Evolutionary conservation across 1,139 yeast species (phyloP), one percentile per base, ranked within the genome.

Genomic region (Candida sp.): DNA sequence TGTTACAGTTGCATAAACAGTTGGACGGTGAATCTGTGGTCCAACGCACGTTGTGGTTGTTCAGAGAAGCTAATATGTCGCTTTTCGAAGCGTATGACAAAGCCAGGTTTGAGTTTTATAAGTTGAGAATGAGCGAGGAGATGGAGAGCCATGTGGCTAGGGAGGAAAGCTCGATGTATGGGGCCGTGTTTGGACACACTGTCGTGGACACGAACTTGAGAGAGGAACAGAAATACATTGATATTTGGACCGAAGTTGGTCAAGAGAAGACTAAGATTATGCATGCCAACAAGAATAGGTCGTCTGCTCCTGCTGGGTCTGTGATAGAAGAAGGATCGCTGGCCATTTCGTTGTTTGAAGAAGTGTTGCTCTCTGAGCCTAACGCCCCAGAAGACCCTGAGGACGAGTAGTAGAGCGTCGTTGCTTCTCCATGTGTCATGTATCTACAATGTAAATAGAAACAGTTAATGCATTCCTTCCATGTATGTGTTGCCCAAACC

Each of bases 11-110:
- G 42, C 73, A 79, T 49, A 87, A 87, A 63, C 88, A 87, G 27
- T 77, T 94, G 46, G 97, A 91, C 63, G 98, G 98, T 53, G 99
- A 94, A 70, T 67, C 89, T 49, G 99, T 94, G 17, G 97, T 94
- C 7, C 98, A 93, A 71, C 84, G 98, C 72, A 86, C 98, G 1
- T 59, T 93, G 51, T 90, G 86, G 77, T 69, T 94, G 47, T 69
- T 88, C 60, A 73, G 80, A 42, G 68, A 28, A 3, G 9, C 23
- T 4, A 17, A 30, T 12, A 27, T 31, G 22, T 63, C 70, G 26
- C 66, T 73, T 30, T 70, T 75, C 51, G 84, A 84, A 31, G 96
- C 97, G 0, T 94, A 94, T 65, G 96, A 90, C 63, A 81, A 82
- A 61, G 93, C 99, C 3, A 80, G 97, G 59, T 85, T 83, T 58